phyloP scores from a whole-genome alignment of 2,329 filamentous ascomycete species.

The Phaeosphaeria sp. region DNA sequence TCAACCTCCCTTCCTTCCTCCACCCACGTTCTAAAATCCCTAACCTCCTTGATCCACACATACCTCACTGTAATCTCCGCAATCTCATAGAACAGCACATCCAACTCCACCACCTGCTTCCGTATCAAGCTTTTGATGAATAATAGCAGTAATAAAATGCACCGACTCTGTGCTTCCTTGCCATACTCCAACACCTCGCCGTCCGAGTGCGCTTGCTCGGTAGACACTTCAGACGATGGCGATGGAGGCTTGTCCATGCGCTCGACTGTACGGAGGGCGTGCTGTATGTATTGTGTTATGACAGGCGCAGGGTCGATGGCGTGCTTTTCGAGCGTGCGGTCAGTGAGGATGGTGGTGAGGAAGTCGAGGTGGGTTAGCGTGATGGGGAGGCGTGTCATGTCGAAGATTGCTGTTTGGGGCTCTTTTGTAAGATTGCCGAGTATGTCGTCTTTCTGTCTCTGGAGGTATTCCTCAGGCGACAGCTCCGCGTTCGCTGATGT shows the following conservation, averaged over 20 bases:
- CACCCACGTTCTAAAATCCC: conserved; percentile 44
- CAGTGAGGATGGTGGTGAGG: conserved; percentile 46
- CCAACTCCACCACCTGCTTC: conserved; percentile 36
- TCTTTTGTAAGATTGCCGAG: conserved; percentile 23
- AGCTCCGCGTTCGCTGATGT: background rate
- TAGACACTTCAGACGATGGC: conserved; percentile 2
- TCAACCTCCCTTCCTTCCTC: conserved; percentile 1
- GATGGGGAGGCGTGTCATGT: conserved; percentile 45
- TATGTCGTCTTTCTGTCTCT: conserved; percentile 32
- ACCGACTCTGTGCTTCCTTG: conserved; percentile 44
- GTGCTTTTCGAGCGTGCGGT: conserved; percentile 24
- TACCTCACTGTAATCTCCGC: conserved; percentile 50
- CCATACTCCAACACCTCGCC: conserved; percentile 25
- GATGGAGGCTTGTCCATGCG: conserved; percentile 27
- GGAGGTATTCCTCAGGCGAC: conserved; percentile 11
- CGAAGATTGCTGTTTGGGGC: conserved; percentile 30
- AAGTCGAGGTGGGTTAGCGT: conserved; percentile 47
- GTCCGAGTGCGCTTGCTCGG: background rate
- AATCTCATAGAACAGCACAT: conserved; percentile 48
- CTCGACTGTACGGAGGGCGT: conserved; percentile 46
- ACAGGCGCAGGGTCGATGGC: conserved; percentile 38
- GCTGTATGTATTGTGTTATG: conserved; percentile 47
- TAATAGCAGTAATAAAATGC: conserved; percentile 45
- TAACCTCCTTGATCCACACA: conserved; percentile 50
- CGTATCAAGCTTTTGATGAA: conserved; percentile 49